Evolutionary conservation across 768 basidiomycete genomes (phyloP).

Genomic region (Russula olivacea): DNA sequence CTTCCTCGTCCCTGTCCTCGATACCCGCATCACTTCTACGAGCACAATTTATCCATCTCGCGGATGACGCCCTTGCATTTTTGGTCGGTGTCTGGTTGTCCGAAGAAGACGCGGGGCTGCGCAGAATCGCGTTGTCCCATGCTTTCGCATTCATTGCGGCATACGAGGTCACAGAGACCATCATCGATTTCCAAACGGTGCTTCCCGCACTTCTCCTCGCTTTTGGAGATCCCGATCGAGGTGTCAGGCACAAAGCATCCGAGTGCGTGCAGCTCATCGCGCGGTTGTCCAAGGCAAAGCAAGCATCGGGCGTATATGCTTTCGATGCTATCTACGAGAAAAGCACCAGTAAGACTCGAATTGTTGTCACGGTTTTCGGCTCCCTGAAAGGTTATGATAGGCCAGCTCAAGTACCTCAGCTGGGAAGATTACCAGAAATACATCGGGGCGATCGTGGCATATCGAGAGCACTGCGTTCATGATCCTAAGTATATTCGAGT

Average conservation of each 20-base stretch:
- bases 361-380: not conserved
- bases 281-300: constrained; percentile 36
- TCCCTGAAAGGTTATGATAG: constrained; percentile 27
- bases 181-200: constrained; percentile 75
- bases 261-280: constrained; percentile 49
- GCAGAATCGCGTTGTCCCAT: constrained; percentile 62
- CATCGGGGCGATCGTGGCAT: constrained; percentile 43
- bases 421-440: constrained; percentile 59
- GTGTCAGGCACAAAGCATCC: constrained; percentile 46
- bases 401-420: constrained; percentile 60
- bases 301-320: constrained; percentile 55
- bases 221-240: constrained; percentile 41
- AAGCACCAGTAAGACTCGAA: constrained; percentile 42
- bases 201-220: constrained; percentile 64
- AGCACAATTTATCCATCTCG: constrained; percentile 59
- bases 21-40: constrained; percentile 56
- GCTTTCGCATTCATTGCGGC: constrained; percentile 77
- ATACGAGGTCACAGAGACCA: constrained; percentile 45
- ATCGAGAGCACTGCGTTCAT: constrained; percentile 50
- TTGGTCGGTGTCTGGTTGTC: constrained; percentile 63
- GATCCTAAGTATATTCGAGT: constrained; percentile 53
- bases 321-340: constrained; percentile 69
- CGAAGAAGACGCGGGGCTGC: constrained; percentile 32
- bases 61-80: constrained; percentile 70
- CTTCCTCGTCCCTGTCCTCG: constrained; percentile 41